phyloP scores from a whole-genome alignment of 495 filamentous ascomycete species.

The Extremus antarcticus region DNA sequence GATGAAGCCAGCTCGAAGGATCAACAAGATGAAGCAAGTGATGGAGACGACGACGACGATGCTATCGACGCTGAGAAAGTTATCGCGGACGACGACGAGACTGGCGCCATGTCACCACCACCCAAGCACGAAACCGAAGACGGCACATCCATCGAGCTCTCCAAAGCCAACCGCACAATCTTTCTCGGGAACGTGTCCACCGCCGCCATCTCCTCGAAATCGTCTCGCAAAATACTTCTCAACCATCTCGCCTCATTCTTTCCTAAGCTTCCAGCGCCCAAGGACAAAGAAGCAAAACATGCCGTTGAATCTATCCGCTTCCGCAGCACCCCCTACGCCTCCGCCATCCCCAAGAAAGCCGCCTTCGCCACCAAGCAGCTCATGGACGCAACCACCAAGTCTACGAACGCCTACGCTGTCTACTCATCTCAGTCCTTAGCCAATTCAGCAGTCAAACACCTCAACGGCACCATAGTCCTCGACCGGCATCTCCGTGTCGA shows the following conservation, averaged over 20 bases:
- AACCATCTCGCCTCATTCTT: slow-evolving; percentile 54
- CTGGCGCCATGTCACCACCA: slow-evolving; percentile 24
- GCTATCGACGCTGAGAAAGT: slow-evolving; percentile 25
- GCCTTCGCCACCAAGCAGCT: slow-evolving; percentile 73
- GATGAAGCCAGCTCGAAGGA: slow-evolving; percentile 6
- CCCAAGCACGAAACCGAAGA: slow-evolving; percentile 49
- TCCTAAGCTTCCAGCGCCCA: slow-evolving; percentile 27
- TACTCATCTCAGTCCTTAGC: slow-evolving; percentile 64
- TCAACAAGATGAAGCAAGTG: no score
- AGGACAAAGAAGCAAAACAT: slow-evolving; percentile 15
- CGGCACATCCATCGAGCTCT: slow-evolving; percentile 45
- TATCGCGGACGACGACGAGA: slow-evolving; percentile 27
- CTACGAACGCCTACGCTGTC: slow-evolving; percentile 89
- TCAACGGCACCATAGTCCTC: slow-evolving; percentile 78
- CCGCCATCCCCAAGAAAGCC: slow-evolving; percentile 76
- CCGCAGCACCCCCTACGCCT: slow-evolving; percentile 75
- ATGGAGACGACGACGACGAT: slow-evolving; percentile 27
- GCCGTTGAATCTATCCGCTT: slow-evolving; percentile 78
- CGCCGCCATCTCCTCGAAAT: slow-evolving; percentile 67
- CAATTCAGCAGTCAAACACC: slow-evolving; percentile 57
- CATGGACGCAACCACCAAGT: slow-evolving; percentile 79
- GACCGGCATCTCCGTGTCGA: slow-evolving; percentile 87
- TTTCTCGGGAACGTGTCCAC: slow-evolving; percentile 88
- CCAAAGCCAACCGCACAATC: slow-evolving; percentile 81
- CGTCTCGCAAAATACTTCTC: slow-evolving; percentile 63